Percentiles rank a stretch among this genome's conserved stretches.
These are phyloP conservation scores for Sphaerulina musiva DNA, from an alignment of 2,329 filamentous ascomycete genomes.

Conservation along the genomic window DNA sequence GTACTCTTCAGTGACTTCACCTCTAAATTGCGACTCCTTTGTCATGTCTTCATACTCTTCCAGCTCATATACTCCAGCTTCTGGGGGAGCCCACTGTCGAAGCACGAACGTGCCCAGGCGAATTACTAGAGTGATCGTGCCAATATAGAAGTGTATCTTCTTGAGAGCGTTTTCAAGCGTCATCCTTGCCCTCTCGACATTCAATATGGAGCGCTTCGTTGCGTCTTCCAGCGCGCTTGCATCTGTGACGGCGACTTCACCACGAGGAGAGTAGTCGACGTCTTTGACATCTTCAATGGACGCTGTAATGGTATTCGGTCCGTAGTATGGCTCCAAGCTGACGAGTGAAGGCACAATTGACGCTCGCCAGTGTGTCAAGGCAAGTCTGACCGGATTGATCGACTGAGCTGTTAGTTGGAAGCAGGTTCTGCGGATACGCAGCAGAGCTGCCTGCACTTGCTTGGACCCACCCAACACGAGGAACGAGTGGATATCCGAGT, in stretches of 20 bases:
- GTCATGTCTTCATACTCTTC: slow-evolving; percentile 32
- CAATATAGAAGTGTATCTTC: slow-evolving; percentile 33
- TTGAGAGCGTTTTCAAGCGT: slow-evolving; percentile 24
- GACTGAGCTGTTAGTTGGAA: slow-evolving; percentile 34
- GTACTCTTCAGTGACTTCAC: slow-evolving; percentile 32
- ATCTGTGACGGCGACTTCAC: not conserved
- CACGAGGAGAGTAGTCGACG: not conserved
- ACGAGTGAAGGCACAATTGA: slow-evolving; percentile 15
- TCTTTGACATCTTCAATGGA: not conserved
- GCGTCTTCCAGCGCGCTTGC: not conserved
- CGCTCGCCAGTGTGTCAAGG: slow-evolving; percentile 26
- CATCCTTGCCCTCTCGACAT: slow-evolving; percentile 13
- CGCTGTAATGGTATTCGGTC: slow-evolving; percentile 1
- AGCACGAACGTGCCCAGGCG: slow-evolving; percentile 34
- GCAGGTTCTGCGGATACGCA: slow-evolving; percentile 34
- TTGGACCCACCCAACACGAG: slow-evolving; percentile 28
- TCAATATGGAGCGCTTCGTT: not conserved
- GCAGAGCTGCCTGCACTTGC: slow-evolving; percentile 30
- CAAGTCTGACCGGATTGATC: slow-evolving; percentile 22
- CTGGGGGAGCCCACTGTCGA: slow-evolving; percentile 19
- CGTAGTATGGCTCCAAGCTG: slow-evolving; percentile 15
- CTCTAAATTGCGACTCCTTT: slow-evolving; percentile 27
- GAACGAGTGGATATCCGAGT: slow-evolving; percentile 27
- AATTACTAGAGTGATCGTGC: slow-evolving; percentile 32
- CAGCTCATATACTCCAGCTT: slow-evolving; percentile 24